Evolutionary conservation across 2,329 filamentous ascomycete species (phyloP), one percentile per base, ranked within the genome.

Genomic region (Penicillium sp.): DNA sequence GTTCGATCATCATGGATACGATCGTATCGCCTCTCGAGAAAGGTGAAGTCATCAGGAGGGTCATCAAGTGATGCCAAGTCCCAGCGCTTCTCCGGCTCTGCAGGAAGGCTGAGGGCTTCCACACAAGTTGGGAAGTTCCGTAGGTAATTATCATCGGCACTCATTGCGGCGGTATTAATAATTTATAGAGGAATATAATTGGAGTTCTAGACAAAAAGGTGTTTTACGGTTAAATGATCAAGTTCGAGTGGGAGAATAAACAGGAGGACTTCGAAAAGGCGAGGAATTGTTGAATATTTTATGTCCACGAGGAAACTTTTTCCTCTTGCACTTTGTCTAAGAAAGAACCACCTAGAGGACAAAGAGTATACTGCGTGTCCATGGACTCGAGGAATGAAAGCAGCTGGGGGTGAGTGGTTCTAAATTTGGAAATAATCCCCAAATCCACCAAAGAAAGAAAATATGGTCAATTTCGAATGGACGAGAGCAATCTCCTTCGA

Each of bases 31-130:
- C 9, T 51, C 2, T 49, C 57, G n/a, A 60, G 45, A 33, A 61
- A 55, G 6, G 12, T 5, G 46, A 46, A 65, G 20, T 59, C 51
- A 1, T 40, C 20, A 12, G 61, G 58, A 18, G 58, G 55, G 35
- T 55, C 49, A 1, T 48, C 43, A 23, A 64, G 53, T 18, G 11
- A 3, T 2, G 15, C 44, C 22, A 66, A 29, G 18, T 60, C 44
- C 27, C 52, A 62, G 6, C 18, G 23, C 2, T 2, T 4, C 3
- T 9, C 6, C 8, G 48, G 48, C 6, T 31, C 35, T 3, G 15
- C 9, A 15, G 35, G 48, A 23, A 42, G 26, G 15, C n/a, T 9
- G 12, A 50, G 12, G 1, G 14, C 33, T 20, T 51, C 40, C 40
- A 49, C 33, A 14, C 15, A 3, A 20, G 25, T 45, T 40, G 37